phyloP scores from a whole-genome alignment of 1,284 basidiomycete species.

The Moesziomyces globuligerus region DNA sequence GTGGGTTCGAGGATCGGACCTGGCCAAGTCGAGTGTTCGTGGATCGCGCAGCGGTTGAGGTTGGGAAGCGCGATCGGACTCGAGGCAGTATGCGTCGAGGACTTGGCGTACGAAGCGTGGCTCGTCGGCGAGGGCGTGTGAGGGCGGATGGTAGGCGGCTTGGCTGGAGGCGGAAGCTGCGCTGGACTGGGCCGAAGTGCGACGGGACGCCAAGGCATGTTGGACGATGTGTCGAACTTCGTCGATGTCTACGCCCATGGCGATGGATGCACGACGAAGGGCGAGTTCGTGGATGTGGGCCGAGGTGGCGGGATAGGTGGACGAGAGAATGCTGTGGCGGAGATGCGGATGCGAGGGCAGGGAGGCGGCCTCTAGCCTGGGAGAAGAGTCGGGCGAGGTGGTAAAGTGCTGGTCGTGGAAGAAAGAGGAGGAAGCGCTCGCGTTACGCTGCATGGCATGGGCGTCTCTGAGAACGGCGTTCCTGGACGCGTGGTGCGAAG shows the following conservation, averaged over 20 bases:
- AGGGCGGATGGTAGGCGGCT: conserved; percentile 1
- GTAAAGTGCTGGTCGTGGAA: conserved; percentile 22
- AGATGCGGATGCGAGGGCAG: conserved; percentile 1
- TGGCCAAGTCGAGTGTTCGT: neutral
- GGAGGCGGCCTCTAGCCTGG: conserved; percentile 2
- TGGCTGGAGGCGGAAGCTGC: conserved; percentile 12
- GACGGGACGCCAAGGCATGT: conserved; percentile 9
- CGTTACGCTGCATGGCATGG: conserved; percentile 1
- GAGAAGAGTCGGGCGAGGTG: conserved; percentile 34
- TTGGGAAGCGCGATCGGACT: conserved; percentile 17
- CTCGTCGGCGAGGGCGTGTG: conserved; percentile 1
- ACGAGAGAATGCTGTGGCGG: conserved; percentile 21
- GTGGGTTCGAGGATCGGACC: neutral
- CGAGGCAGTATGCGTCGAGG: conserved; percentile 24
- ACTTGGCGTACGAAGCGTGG: conserved; percentile 17
- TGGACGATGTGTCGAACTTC: conserved; percentile 31
- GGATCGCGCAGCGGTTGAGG: conserved; percentile 6
- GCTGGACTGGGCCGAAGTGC: conserved; percentile 10
- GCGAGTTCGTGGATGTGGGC: conserved; percentile 17
- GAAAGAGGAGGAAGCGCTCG: conserved; percentile 14
- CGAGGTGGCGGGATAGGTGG: neutral
- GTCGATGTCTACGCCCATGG: conserved; percentile 21
- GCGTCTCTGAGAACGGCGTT: neutral
- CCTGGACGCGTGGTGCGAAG: neutral
- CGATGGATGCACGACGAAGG: conserved; percentile 24